Evolutionary conservation across 768 basidiomycete genomes (phyloP), one percentile per base, ranked within the genome.

Genomic region (Pleurotus giganteus): DNA sequence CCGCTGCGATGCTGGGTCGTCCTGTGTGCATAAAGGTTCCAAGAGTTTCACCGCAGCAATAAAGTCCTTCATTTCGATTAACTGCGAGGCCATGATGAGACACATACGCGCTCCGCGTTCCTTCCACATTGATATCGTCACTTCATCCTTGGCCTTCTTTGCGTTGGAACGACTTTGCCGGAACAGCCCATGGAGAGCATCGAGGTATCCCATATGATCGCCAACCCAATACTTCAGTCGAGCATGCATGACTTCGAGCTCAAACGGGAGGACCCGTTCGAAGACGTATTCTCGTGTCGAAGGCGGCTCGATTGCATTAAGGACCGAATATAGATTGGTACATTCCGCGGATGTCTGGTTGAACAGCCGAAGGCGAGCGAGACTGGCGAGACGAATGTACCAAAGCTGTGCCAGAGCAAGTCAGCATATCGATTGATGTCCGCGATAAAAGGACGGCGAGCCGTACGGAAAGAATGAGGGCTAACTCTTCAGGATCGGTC

Each of bases 271-370:
- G 58, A 88, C 44, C 54, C 74, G 73, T 47, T 83, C 81, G 58
- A 88, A 83, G 42, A 91, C 74, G 65, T 82, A 84, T 41, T 70
- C 66, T 19, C 82, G 85, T 1, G 82, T 70, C 13, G 81, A 71
- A 0, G 66, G 58, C 1, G 84, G 78, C 53, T 82, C 78, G 42
- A 86, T 78, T 27, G 76, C 74, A 57, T 82, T 78, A 43, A 93
- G 80, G 23, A 86, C 85, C 15, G 80, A 71, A 67, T 89, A 93
- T 21, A 94, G 78, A 69, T 91, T 91, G 8, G 81, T 85, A 66
- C 87, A 88, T 70, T 94, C 91, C 21, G 89, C 88, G 1, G 88
- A 81, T n/a, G 86, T 86, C 66, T 94, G 91, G 65, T 92, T 92
- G 74, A 87, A 91, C 44, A 94, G 80, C 43, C 91, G 84, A 42